Base-by-base conservation (phyloP, 176 grass and related monocot species). In the Aegilops bicornis region DNA sequence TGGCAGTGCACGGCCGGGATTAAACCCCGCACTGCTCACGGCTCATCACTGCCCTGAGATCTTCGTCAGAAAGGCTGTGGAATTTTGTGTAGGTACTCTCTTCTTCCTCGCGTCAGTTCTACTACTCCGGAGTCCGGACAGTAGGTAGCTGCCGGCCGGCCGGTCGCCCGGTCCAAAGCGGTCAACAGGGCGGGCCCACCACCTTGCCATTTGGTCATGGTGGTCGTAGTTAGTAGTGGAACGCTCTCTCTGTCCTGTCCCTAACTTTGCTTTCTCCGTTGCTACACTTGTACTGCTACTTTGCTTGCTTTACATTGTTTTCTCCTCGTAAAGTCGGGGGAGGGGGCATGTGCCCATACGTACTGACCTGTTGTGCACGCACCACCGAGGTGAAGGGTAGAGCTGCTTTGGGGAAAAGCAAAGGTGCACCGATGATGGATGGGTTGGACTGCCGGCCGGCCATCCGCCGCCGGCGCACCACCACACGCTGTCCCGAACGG, bases 51-150 rank as follows among this genome's bases (percentile, higher is more conserved):
- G 50, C 50, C 50, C 7, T 54, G 15, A 54, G 43, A 45, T 45
- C 43, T 48, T 58, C 2, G 52, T 58, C 17, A 2, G 17, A 58
- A 58, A 58, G 3, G 52, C 52, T 4, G 17, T 56, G 52, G 52
- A 20, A 56, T 56, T 19, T 0, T 50, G 14, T 3, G 12, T 14
- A 13, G 12, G 45, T 52, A 6, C 16, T 16, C 52, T 58, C 52
- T 20, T 58, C 52, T 58, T 58, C 66, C 33, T 23, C 61, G 39
- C 77, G 85, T 95, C 85, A 56, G 77, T 78, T 88, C 88, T 86
- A 95, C 93, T 87, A 7, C 64, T 62, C 11, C 24, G 23, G n/a
- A 7, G 27, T 62, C 11, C 24, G 25, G 54, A 19, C 19, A 12
- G 20, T 13, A 24, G 9, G 69, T 58, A 7, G 15, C 88, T 74